Conservation (phyloP, 2,329 filamentous ascomycete genomes). For the Xylaria sp. region DNA sequence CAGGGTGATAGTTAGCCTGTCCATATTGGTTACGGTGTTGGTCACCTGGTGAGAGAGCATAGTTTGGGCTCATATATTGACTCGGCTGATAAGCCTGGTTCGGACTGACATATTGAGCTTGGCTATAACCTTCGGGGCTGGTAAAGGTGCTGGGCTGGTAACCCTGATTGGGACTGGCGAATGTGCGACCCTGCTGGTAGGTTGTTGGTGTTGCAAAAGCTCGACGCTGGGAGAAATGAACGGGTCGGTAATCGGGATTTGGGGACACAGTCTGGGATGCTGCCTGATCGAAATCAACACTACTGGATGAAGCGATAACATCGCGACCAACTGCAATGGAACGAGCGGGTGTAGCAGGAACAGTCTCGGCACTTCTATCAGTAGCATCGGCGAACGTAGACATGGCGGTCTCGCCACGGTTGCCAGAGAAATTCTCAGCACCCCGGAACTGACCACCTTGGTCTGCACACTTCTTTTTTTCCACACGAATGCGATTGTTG, state of each 20-base stretch:
- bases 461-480: conserved; percentile 49
- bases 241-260: conserved; percentile 17
- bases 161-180: conserved; percentile 16
- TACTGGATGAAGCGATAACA: conserved; percentile 11
- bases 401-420: conserved; percentile 18
- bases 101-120: conserved; percentile 27
- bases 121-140: conserved; percentile 17
- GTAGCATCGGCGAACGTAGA: conserved; percentile 6
- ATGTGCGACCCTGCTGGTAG: conserved; percentile 21
- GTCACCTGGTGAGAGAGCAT: conserved; percentile 29
- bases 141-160: conserved; percentile 21
- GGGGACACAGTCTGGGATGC: conserved; percentile 19
- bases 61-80: conserved; percentile 32
- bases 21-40: conserved; percentile 23
- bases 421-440: conserved; percentile 7
- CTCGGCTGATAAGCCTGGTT: conserved; percentile 21
- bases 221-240: conserved; percentile 11
- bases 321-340: conserved; percentile 1
- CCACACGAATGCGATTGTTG: conserved; percentile 51
- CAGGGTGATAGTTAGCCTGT: conserved; percentile 30
- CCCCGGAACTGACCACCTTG: conserved; percentile 24
- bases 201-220: conserved; percentile 14
- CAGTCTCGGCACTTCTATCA: not conserved
- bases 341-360: conserved; percentile 31
- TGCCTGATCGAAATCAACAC: conserved; percentile 11